phyloP scores from a whole-genome alignment of 495 filamentous ascomycete species.

The Penicillium psychrofluorescens region DNA sequence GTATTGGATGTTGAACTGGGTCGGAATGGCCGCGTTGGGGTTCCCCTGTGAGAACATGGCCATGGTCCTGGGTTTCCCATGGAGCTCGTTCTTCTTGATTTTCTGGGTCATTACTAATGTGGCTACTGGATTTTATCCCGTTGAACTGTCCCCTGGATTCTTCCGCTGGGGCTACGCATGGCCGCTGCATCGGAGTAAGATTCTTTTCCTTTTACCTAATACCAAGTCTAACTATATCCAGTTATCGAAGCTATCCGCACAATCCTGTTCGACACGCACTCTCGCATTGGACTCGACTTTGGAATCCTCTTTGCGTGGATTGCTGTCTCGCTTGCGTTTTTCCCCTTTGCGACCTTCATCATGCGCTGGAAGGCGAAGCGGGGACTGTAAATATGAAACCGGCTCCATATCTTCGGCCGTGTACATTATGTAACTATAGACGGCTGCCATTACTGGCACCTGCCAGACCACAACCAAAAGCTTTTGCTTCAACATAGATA shows the following conservation, averaged over 20 bases:
- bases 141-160: constrained; percentile 52
- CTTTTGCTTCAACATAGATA: too few relatives aligned
- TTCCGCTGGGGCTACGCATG: constrained; percentile 66
- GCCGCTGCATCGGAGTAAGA: constrained; percentile 58
- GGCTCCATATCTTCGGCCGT: not conserved
- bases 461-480: too few relatives aligned
- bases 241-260: constrained; percentile 58
- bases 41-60: constrained; percentile 67
- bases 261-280: constrained; percentile 57
- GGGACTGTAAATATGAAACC: constrained; percentile 3
- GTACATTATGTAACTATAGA: not conserved
- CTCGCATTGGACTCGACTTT: constrained; percentile 57
- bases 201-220: not conserved
- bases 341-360: constrained; percentile 53
- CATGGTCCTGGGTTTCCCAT: constrained; percentile 61
- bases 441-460: too few relatives aligned
- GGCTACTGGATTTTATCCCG: constrained; percentile 53
- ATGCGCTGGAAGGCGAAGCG: constrained; percentile 51
- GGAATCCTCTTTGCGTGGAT: constrained; percentile 57
- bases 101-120: constrained; percentile 75
- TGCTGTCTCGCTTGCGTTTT: constrained; percentile 46
- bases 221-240: constrained; percentile 10
- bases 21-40: constrained; percentile 62
- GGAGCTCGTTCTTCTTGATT: constrained; percentile 63
- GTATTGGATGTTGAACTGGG: constrained; percentile 70